Conservation (phyloP, 1,284 basidiomycete genomes). For the Stereum hirsutum region DNA sequence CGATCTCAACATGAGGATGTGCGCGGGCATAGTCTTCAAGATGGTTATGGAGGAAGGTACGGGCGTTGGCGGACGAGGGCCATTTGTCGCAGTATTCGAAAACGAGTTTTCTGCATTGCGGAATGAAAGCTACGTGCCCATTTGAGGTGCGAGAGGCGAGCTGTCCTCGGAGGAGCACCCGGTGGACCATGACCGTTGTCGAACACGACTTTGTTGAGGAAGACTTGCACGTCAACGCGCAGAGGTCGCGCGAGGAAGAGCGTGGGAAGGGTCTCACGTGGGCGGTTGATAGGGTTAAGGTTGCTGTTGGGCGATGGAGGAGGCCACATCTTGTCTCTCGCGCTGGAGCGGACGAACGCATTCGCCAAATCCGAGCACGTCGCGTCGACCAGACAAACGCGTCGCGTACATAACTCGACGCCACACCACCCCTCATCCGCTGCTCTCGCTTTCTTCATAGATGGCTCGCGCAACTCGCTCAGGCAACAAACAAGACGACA, state of each 20-base stretch:
- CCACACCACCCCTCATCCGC: conserved; percentile 8
- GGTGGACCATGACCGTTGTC: background rate
- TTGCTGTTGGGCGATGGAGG: background rate
- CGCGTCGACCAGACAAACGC: no score
- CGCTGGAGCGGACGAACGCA: background rate
- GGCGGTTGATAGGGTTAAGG: background rate
- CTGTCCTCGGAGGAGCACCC: conserved; percentile 40
- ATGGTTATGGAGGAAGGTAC: conserved; percentile 57
- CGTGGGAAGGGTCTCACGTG: conserved; percentile 15
- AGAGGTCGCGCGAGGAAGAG: no score
- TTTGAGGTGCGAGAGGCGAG: conserved; percentile 58
- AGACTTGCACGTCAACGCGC: no score
- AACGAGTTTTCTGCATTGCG: conserved; percentile 72
- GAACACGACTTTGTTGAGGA: no score
- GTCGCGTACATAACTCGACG: conserved; percentile 2
- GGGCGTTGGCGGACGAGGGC: conserved; percentile 64
- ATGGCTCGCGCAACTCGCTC: conserved; percentile 73
- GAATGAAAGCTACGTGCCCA: conserved; percentile 61
- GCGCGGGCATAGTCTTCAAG: conserved; percentile 53
- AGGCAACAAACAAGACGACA: conserved; percentile 28
- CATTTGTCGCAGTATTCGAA: conserved; percentile 79
- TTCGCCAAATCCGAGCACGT: background rate
- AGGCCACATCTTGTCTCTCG: background rate
- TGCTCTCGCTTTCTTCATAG: conserved; percentile 7
- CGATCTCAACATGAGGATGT: conserved; percentile 76